These are phyloP conservation scores for Phytophthora sansomeana DNA, from an alignment of 352 stramenopile species.

Conservation along the genomic window DNA sequence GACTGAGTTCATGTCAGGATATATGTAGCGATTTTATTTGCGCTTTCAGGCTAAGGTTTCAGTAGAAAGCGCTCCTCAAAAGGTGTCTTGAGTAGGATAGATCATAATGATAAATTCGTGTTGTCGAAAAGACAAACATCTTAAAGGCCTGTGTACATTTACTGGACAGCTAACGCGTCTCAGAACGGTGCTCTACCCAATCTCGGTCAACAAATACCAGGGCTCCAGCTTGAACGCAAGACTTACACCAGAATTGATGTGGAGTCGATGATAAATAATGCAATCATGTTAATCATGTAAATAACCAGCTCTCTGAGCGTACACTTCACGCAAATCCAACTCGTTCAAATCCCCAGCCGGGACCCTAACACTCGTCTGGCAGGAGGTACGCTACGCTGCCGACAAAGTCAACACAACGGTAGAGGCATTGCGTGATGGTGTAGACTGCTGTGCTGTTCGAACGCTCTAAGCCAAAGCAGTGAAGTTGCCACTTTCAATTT, in stretches of 20 bases:
- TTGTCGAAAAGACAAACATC: not conserved
- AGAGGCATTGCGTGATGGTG: not conserved
- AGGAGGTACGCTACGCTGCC: not conserved
- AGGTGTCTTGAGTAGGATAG: no score
- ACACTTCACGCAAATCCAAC: constrained; percentile 1
- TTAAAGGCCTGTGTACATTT: no score
- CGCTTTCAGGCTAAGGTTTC: no score
- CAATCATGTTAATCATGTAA: no score
- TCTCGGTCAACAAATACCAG: no score
- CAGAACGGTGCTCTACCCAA: no score
- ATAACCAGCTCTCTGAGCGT: no score
- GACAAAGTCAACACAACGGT: not conserved
- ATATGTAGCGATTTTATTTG: not conserved
- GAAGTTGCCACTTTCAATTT: constrained; percentile 3
- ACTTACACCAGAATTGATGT: no score
- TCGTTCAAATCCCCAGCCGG: not conserved
- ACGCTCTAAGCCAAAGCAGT: not conserved
- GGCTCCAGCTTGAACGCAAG: no score
- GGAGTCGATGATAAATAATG: no score
- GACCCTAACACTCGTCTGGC: not conserved
- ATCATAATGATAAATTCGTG: not conserved
- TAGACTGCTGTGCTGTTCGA: not conserved
- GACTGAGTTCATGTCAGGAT: not conserved
- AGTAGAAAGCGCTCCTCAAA: no score
- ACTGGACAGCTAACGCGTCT: no score